Evolutionary conservation across 805 yeast species (phyloP), one percentile per base, ranked within the genome.

Genomic region (Candida silvatica): DNA sequence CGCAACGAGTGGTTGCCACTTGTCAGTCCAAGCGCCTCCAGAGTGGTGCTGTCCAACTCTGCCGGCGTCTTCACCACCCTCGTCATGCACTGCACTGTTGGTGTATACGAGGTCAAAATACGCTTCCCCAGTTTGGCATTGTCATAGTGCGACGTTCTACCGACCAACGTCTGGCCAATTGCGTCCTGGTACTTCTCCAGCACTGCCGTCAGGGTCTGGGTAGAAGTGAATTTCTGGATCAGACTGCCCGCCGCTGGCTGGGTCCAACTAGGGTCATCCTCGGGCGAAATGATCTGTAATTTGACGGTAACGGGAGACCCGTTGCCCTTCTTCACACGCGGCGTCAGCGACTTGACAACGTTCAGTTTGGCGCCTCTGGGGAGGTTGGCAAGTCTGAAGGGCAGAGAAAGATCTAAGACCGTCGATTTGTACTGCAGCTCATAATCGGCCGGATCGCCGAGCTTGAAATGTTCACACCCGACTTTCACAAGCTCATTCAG

Each of bases 361-460:
- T 39, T 36, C 32, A 69, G 37, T 29, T 64, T 68, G 8, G 59
- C 64, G 9, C 76, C 76, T 6, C 59, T 49, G 2, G 71, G 66
- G 6, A 71, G 41, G 36, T 64, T 64, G 16, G 61, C 42, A 14
- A 69, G 47, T 35, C 74, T 52, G 38, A 64, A 46, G 0, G 76
- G 73, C 12, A 67, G 37, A 22, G 62, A 55, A 12, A 57, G 39
- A 3, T 67, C 59, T 6, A 69, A 29, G 3, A 12, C 20, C 11
- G 15, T 11, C 14, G 14, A 11, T 12, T 20, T 12, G 19, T 33
- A 33, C n/a, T 12, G 12, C 20, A 33, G 23, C 5, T 6, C 26
- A 20, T 14, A 25, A 15, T 20, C n/a, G 0, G 24, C 19, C 17
- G 34, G 25, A 6, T 46, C 15, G 18, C 53, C 36, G 25, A 69